A percentile compares a stretch with the other conserved stretches of the same genome.
Evolutionary conservation across 179 eudicot genomes (phyloP).

Genomic region (Silene vulgaris): DNA sequence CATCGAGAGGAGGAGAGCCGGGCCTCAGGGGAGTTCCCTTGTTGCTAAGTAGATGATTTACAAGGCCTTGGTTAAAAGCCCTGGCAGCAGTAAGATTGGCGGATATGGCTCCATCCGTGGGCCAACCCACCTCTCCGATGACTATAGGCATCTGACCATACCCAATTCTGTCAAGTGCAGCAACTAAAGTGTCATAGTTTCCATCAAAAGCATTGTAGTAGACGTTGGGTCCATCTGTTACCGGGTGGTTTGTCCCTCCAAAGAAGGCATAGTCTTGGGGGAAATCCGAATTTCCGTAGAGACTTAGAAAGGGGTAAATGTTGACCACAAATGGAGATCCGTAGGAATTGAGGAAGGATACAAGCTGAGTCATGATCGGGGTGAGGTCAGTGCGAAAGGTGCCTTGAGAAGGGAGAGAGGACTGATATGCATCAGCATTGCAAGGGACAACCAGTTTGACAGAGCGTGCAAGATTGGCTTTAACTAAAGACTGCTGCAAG

Average conservation of each 20-base stretch:
- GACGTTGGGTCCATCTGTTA: conserved; percentile 8
- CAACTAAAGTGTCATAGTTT: conserved; percentile 19
- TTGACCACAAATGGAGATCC: conserved; percentile 17
- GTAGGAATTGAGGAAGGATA: conserved; percentile 14
- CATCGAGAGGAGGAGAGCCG: conserved; percentile 1
- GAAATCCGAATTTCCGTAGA: conserved; percentile 19
- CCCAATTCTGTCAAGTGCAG: conserved; percentile 13
- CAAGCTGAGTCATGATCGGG: conserved; percentile 4
- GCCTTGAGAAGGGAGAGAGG: conserved; percentile 17
- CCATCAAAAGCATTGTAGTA: conserved; percentile 22
- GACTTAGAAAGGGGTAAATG: conserved; percentile 25
- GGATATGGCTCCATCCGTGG: conserved; percentile 16
- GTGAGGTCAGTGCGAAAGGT: conserved; percentile 16
- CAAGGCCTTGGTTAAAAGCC: conserved; percentile 18
- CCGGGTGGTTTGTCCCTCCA: conserved; percentile 16
- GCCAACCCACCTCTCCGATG: conserved; percentile 23
- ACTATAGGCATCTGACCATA: conserved; percentile 21
- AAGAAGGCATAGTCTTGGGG: conserved; percentile 24
- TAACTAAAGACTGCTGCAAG: conserved; percentile 6
- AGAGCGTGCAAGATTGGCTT: not conserved
- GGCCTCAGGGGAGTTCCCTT: conserved; percentile 21
- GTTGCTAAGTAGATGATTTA: conserved; percentile 14
- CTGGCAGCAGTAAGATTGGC: conserved; percentile 10
- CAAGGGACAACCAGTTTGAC: conserved; percentile 18
- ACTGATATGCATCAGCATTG: conserved; percentile 14